Evolutionary conservation across 1,284 basidiomycete genomes (phyloP).

Genomic region (Leccinum subrobustum): DNA sequence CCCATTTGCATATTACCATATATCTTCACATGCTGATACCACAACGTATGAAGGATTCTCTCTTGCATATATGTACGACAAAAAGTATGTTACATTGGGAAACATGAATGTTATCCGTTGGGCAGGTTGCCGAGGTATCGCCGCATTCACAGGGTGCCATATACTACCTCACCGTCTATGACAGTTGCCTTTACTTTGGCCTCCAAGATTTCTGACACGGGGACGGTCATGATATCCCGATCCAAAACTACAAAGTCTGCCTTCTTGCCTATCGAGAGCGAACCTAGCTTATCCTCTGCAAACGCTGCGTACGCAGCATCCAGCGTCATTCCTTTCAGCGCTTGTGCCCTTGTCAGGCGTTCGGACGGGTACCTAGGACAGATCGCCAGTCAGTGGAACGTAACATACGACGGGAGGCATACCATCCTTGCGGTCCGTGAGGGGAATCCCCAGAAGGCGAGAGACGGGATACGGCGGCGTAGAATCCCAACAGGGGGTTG

Average conservation of each 20-base stretch:
- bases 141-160: slow-evolving; percentile 38
- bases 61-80: background rate
- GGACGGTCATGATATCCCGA: slow-evolving; percentile 72
- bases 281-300: slow-evolving; percentile 67
- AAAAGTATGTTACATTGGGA: background rate
- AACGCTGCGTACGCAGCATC: slow-evolving; percentile 88
- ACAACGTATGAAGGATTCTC: background rate
- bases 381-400: background rate
- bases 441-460: slow-evolving; percentile 73
- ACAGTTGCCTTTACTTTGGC: slow-evolving; percentile 60
- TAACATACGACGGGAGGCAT: slow-evolving; percentile 17
- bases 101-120: too few relatives aligned
- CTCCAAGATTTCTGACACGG: slow-evolving; percentile 48
- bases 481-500: slow-evolving; percentile 81
- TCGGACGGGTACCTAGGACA: slow-evolving; percentile 65
- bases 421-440: slow-evolving; percentile 83
- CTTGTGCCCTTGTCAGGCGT: slow-evolving; percentile 71
- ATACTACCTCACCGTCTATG: slow-evolving; percentile 74
- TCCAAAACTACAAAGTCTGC: slow-evolving; percentile 87
- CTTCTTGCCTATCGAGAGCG: slow-evolving; percentile 69
- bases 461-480: slow-evolving; percentile 80
- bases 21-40: slow-evolving; percentile 3
- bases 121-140: background rate
- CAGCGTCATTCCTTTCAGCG: slow-evolving; percentile 82
- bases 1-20: slow-evolving; percentile 10